These are phyloP conservation scores for Hygrophorus pudorinus DNA, from an alignment of 768 basidiomycete species.

Conservation along the genomic window DNA sequence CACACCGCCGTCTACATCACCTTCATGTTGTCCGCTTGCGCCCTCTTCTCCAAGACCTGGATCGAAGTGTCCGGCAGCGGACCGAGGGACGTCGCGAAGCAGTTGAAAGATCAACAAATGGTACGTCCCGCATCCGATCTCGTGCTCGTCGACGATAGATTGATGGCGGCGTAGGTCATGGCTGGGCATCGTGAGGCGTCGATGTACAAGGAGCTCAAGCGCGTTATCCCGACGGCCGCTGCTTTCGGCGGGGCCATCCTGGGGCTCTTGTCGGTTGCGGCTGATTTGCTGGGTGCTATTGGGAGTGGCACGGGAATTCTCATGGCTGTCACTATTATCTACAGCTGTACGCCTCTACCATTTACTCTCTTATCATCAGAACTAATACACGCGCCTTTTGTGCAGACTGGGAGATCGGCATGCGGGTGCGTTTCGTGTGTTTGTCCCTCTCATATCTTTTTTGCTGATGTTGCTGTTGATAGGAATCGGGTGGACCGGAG, in stretches of 20 bases:
- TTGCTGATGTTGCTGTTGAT: background rate
- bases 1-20: conserved; percentile 86
- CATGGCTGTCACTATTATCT: conserved; percentile 97
- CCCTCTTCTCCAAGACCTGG: conserved; percentile 99
- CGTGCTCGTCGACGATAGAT: background rate
- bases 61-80: conserved; percentile 97
- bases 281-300: conserved; percentile 93
- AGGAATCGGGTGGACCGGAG: conserved; percentile 6
- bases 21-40: conserved; percentile 91
- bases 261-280: conserved; percentile 80
- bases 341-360: conserved; percentile 56
- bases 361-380: conserved; percentile 6
- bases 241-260: conserved; percentile 97
- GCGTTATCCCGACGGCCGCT: conserved; percentile 95
- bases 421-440: conserved; percentile 38
- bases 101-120: conserved; percentile 98
- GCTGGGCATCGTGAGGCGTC: conserved; percentile 90
- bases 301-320: conserved; percentile 94
- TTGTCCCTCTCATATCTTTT: background rate
- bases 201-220: conserved; percentile 99
- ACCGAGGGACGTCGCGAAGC: conserved; percentile 93
- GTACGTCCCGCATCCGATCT: conserved; percentile 29
- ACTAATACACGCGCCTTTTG: conserved; percentile 6
- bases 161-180: conserved; percentile 43
- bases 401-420: conserved; percentile 91